Conservation (phyloP, 768 basidiomycete genomes). For the Phanerodontia chrysosporium region DNA sequence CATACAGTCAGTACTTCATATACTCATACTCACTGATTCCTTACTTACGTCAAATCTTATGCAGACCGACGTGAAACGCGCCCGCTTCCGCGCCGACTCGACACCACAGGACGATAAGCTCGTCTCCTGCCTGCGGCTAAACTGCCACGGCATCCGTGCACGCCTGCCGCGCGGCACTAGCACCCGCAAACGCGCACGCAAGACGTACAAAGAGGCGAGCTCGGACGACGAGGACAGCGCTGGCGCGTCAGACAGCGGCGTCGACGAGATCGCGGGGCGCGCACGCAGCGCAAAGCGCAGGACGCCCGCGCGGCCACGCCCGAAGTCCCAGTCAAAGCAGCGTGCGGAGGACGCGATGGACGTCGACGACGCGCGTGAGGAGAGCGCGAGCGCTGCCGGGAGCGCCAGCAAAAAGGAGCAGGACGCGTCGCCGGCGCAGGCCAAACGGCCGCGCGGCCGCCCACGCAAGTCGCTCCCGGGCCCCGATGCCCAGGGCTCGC, state of each 20-base stretch:
- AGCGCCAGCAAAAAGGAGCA: slow-evolving; percentile 9
- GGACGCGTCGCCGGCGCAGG: slow-evolving; percentile 12
- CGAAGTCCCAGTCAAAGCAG: slow-evolving; percentile 18
- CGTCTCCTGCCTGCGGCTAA: slow-evolving; percentile 48
- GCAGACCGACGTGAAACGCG: slow-evolving; percentile 70
- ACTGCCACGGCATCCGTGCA: slow-evolving; percentile 45
- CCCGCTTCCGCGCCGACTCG: slow-evolving; percentile 76
- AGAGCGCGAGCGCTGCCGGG: slow-evolving; percentile 17
- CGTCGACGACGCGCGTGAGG: slow-evolving; percentile 18
- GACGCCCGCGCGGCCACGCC: slow-evolving; percentile 17
- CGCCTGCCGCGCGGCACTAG: slow-evolving; percentile 20
- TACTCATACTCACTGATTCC: not conserved
- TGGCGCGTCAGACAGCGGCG: slow-evolving; percentile 27
- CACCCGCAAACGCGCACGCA: slow-evolving; percentile 25
- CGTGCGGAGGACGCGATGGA: slow-evolving; percentile 20
- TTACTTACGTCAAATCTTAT: not conserved
- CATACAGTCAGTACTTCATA: slow-evolving; percentile 54
- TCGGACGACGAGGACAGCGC: slow-evolving; percentile 25
- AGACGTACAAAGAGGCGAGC: slow-evolving; percentile 20
- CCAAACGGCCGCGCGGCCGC: slow-evolving; percentile 6
- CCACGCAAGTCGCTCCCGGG: slow-evolving; percentile 3
- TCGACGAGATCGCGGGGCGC: slow-evolving; percentile 26
- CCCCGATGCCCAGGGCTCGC: not conserved
- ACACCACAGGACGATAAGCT: slow-evolving; percentile 65
- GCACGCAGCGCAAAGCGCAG: not conserved